Conservation (phyloP, 352 stramenopile species). For the Phytophthora tentaculata region DNA sequence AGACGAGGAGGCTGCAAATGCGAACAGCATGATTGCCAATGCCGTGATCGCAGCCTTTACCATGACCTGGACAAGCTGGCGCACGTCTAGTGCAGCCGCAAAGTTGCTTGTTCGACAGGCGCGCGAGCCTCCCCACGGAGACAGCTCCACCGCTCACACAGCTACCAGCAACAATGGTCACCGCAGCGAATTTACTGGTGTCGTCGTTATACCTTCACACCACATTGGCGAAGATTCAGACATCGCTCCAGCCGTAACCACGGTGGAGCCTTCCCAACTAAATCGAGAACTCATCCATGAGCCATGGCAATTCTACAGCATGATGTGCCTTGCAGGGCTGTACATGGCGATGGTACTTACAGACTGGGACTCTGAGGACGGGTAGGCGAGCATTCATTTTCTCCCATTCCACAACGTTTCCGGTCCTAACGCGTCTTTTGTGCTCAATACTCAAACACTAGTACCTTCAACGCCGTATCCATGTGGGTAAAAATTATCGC, state of each 20-base stretch:
- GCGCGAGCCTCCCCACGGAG: background rate
- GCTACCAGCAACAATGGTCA: conserved; percentile 1
- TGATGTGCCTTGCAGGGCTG: conserved; percentile 91
- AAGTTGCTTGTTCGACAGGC: conserved; percentile 64
- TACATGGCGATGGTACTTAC: conserved; percentile 97
- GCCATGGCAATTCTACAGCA: conserved; percentile 94
- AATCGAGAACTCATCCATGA: conserved; percentile 54
- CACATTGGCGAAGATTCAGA: conserved; percentile 4
- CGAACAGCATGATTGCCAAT: conserved; percentile 53
- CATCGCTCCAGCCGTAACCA: conserved; percentile 33
- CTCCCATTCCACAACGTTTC: too few relatives aligned
- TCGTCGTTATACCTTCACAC: conserved; percentile 36
- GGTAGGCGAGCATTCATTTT: conserved; percentile 37
- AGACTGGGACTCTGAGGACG: conserved; percentile 91
- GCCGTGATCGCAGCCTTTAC: conserved; percentile 64
- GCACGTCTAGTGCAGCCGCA: conserved; percentile 62
- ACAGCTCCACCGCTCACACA: background rate
- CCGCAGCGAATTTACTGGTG: conserved; percentile 37
- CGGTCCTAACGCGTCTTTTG: too few relatives aligned
- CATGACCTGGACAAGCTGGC: conserved; percentile 77
- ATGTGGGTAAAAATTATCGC: conserved; percentile 97
- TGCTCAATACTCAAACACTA: conserved; percentile 5
- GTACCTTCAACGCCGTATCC: conserved; percentile 71
- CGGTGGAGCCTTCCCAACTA: conserved; percentile 52
- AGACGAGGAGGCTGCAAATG: conserved; percentile 23